Percentiles rank a stretch among this genome's conserved stretches.
Evolutionary conservation across 495 filamentous ascomycete species (phyloP).

Genomic region (Tuber calosporum): DNA sequence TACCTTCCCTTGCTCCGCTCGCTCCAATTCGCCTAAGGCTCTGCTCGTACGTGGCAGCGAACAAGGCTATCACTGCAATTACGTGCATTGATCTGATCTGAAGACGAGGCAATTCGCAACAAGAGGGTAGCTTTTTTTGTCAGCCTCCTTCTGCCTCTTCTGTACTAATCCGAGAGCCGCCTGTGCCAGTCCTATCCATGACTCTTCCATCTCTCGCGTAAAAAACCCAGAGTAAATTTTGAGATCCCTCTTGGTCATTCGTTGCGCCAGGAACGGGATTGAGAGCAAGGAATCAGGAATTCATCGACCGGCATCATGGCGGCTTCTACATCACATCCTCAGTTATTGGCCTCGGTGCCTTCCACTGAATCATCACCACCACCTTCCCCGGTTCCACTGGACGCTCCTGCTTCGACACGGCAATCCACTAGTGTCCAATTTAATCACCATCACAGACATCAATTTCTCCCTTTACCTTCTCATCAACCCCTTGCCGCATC

Average conservation of each 20-base stretch:
- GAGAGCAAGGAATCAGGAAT: slow-evolving; percentile 17
- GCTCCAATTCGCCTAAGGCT: neutral
- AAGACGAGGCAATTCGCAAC: neutral
- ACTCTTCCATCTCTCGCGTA: neutral
- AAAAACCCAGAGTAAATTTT: neutral
- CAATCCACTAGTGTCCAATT: slow-evolving; percentile 10
- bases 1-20: neutral
- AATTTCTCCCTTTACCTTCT: slow-evolving; percentile 11
- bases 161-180: neutral
- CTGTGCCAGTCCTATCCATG: slow-evolving; percentile 4
- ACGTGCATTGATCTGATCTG: slow-evolving; percentile 5
- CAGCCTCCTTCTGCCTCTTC: neutral
- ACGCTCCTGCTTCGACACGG: slow-evolving; percentile 16
- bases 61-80: neutral
- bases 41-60: slow-evolving; percentile 1
- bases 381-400: slow-evolving; percentile 28
- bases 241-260: neutral
- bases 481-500: slow-evolving; percentile 2
- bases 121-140: slow-evolving; percentile 1
- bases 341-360: slow-evolving; percentile 30
- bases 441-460: slow-evolving; percentile 10
- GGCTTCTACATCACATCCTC: slow-evolving; percentile 20
- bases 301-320: slow-evolving; percentile 14
- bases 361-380: slow-evolving; percentile 39
- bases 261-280: neutral